Evolutionary conservation across 306 rosid genomes (phyloP), one percentile per base, ranked within the genome.

Genomic region (Bauhinia variegata): DNA sequence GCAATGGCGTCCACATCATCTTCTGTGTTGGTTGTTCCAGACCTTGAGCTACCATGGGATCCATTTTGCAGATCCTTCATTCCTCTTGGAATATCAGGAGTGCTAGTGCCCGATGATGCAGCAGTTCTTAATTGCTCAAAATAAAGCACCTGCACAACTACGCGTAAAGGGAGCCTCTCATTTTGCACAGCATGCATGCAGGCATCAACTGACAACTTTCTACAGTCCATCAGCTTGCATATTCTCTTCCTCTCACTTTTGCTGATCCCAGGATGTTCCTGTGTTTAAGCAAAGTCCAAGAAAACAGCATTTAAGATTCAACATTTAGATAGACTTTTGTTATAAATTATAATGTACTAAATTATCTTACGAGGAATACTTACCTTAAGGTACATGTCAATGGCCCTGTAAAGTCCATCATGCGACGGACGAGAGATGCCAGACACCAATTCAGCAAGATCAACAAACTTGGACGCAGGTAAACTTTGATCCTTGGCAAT

Each of bases 341-440:
- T 23, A 23, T 23, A 23, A 23, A 23, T 23, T 23, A 2, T 23
- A 23, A 23, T 23, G 2, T 23, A 23, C 28, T 2, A 23, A 23
- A 41, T 31, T 60, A 7, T 67, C 19, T 36, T 72, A 16, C 34
- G 8, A 38, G 33, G 60, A 77, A 52, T 31, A 14, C 49, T 73
- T 82, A 90, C 99, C 99, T 95, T 95, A 55, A 95, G 93, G 78
- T 83, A 95, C 82, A 86, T 86, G 86, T 95, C 99, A 59, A 95
- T 86, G 72, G 92, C 97, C 62, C 87, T 76, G 80, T 95, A 95
- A 49, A 95, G 83, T 50, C 96, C 96, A 39, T 95, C 99, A 36
- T 95, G 97, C 31, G 88, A 71, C 1, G 99, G 97, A 44, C 89
- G 85, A 54, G 95, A 53, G 74, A 86, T 77, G 68, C 78, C 56